Base-by-base conservation (phyloP, 2,329 filamentous ascomycete genomes). In the Fusarium austroafricanum region DNA sequence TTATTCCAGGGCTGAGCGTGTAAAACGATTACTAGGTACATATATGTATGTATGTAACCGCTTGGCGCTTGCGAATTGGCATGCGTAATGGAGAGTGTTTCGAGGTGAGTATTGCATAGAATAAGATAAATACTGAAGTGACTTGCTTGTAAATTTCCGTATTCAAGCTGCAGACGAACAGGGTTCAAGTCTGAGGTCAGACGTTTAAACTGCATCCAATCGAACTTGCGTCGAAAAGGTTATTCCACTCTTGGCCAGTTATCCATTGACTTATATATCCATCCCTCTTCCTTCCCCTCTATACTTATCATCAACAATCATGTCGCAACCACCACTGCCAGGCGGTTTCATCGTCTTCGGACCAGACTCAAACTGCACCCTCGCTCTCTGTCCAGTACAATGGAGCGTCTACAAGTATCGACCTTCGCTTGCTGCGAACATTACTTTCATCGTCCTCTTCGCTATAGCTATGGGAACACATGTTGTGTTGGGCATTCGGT, bases 341-440 rank as follows among this genome's bases (percentile, higher is more conserved):
- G 33, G 51, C 40, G 43, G 65, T 51, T 53, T 73, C 39, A 31
- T 77, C 55, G 33, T 66, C 59, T 86, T 84, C 57, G 84, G 84
- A 43, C 81, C 83, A 20, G 65, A 79, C 3, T 77, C 80, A 59
- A 86, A 83, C 72, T 86, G 84, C 73, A 86, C 83, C 1, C 79
- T 86, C 31, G 81, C 78, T 1, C 61, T 83, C 20, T 86, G 84
- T 64, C 77, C 79, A 2, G 55, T 85, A 37, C 76, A 83, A 64
- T 78, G 72, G 71, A 83, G 79, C 64, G 79, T 85, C 35, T 83
- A 83, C 69, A 69, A 75, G 45, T 86, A 86, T 72, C 81, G 77
- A 6, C 84, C 84, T 0, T 79, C 76, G 12, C 75, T 85, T 5
- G 71, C 77, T 2, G 80, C 79, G 47, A 86, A 81, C 66, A 67